Base-by-base conservation (phyloP, 257 asterid species). In the Fraxinus cuspidata region DNA sequence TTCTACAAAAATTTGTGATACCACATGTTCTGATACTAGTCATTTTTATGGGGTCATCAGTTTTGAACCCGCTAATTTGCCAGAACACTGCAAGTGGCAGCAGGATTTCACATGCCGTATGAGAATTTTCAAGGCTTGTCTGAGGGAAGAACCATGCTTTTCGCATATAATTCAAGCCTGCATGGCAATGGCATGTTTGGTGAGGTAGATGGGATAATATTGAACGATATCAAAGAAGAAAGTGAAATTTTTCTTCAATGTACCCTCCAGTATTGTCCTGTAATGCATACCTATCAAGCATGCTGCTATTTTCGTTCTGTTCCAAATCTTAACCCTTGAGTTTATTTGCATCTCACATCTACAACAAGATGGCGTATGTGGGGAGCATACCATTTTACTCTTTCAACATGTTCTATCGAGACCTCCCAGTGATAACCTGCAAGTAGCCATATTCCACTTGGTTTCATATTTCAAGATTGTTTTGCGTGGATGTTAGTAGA, bases 371-470 rank as follows among this genome's bases (percentile, higher is more conserved):
- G 99, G 47, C 98, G 97, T 18, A 92, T 86, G 70, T 82, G 97
- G 6, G 99, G 99, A 32, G 97, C 99, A 38, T 96, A 96, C 97
- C 98, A 92, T 85, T 96, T 96, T 60, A 96, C 99, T 79, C 97
- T 92, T 86, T 93, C 98, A 0, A 90, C 77, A 19, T 93, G 98
- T 25, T 89, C 87, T 3, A 90, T 86, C 0, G 87, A 84, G 28
- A 93, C 94, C 71, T 92, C 90, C 97, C 97, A 96, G 18, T 10
- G 23, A 68, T 74, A 88, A 70, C 97, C 99, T 96, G 94, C 80
- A 65, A 27, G 29, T 28, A 63, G 37, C 34, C 40, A 66, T 9
- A 37, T 53, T 21, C 38, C 60, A 1, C 66, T 19, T 3, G 28
- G 7, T 19, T 23, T 8, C 38, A 25, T 31, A 32, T 63, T 47